These are phyloP conservation scores for Gynochthodes officinalis DNA, from an alignment of 257 asterid genomes.

Conservation along the genomic window DNA sequence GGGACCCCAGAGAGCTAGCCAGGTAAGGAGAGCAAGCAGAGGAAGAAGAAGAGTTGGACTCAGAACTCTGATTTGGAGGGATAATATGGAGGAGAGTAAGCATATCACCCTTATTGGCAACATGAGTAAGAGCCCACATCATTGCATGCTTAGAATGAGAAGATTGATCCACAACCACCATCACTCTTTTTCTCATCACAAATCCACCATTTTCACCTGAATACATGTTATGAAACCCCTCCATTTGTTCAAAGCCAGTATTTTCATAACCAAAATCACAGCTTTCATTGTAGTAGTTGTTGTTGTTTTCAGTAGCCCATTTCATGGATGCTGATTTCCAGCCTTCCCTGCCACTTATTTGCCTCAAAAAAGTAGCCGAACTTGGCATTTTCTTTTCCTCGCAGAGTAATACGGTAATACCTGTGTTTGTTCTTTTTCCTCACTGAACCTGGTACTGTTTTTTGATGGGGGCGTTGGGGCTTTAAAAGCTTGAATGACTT, in stretches of 20 bases:
- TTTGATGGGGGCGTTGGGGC: no score
- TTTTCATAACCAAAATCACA: neutral
- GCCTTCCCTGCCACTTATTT: constrained; percentile 69
- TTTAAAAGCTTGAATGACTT: no score
- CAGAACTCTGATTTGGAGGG: constrained; percentile 36
- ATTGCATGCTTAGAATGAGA: constrained; percentile 73
- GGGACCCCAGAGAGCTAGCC: constrained; percentile 72
- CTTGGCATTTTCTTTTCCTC: constrained; percentile 37
- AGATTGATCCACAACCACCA: constrained; percentile 85
- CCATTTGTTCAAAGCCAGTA: constrained; percentile 40
- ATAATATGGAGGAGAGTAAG: constrained; percentile 73
- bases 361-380: constrained; percentile 66
- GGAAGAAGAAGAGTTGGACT: constrained; percentile 16
- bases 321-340: constrained; percentile 63
- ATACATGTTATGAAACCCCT: constrained; percentile 27
- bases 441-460: neutral
- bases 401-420: no score
- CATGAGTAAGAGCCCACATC: constrained; percentile 97
- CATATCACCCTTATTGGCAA: constrained; percentile 68
- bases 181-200: constrained; percentile 73
- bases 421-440: neutral
- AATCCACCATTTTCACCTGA: constrained; percentile 31
- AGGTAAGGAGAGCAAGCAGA: constrained; percentile 45
- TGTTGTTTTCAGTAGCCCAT: constrained; percentile 37
- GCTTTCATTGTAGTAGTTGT: neutral